These are phyloP conservation scores for Sechiopsis laciniata DNA, from an alignment of 306 rosid species.

Conservation along the genomic window DNA sequence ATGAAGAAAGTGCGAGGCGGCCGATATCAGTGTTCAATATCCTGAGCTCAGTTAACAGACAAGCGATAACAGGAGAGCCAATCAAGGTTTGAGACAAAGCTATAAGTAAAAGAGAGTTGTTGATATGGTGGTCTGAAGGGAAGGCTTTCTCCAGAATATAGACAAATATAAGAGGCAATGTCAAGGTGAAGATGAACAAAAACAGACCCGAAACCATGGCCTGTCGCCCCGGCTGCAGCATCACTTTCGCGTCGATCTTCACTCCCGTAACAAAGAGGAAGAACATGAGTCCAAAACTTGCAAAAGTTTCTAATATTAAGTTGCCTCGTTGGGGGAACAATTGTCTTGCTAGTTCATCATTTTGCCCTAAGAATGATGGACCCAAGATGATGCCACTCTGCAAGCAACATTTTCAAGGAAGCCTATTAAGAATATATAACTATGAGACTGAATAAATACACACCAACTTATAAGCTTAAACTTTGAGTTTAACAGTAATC, in stretches of 20 bases:
- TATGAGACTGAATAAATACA: neutral
- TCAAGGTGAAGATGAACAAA: constrained; percentile 25
- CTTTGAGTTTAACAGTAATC: neutral
- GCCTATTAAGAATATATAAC: neutral
- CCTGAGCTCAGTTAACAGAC: constrained; percentile 48
- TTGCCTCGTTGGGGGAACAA: constrained; percentile 43
- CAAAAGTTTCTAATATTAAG: constrained; percentile 33
- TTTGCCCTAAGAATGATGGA: constrained; percentile 46
- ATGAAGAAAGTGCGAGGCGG: constrained; percentile 40
- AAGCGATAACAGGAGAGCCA: constrained; percentile 34
- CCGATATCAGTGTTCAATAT: constrained; percentile 52
- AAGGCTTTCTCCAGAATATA: neutral
- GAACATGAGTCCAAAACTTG: constrained; percentile 41
- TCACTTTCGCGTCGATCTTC: constrained; percentile 30
- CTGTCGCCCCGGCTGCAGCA: constrained; percentile 39
- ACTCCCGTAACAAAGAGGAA: constrained; percentile 42
- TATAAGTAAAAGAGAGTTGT: constrained; percentile 23
- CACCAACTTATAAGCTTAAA: neutral
- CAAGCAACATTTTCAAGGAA: neutral
- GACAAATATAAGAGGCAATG: constrained; percentile 11
- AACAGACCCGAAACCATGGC: constrained; percentile 35
- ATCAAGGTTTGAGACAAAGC: constrained; percentile 38
- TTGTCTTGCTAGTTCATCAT: neutral
- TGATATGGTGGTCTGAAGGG: neutral
- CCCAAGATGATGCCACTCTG: constrained; percentile 58